Evolutionary conservation across 352 stramenopile genomes (phyloP).

Genomic region (Nothophytophthora sp.): DNA sequence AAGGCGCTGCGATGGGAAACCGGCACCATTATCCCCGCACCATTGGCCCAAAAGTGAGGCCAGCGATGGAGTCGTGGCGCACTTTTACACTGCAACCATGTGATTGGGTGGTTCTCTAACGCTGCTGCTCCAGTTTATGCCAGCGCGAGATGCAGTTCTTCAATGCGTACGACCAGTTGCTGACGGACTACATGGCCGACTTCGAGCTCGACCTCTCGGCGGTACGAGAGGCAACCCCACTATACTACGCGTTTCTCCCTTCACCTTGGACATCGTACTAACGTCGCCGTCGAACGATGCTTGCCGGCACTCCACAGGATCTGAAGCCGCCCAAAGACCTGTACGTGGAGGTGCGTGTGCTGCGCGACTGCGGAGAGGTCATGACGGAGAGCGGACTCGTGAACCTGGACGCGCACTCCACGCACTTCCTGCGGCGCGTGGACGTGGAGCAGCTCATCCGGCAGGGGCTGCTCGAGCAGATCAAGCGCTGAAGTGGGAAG

Average conservation of each 20-base stretch:
- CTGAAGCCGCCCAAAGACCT: conserved; percentile 90
- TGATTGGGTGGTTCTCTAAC: background rate
- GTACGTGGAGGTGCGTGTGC: conserved; percentile 89
- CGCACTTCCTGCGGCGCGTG: conserved; percentile 87
- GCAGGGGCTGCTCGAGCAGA: conserved; percentile 84
- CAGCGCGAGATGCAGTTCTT: conserved; percentile 90
- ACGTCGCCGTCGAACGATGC: conserved; percentile 3
- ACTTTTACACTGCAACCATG: background rate
- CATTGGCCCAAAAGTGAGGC: conserved; percentile 71
- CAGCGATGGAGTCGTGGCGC: too few species aligned
- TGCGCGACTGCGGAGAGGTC: conserved; percentile 89
- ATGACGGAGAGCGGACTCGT: conserved; percentile 91
- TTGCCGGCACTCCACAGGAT: too few species aligned
- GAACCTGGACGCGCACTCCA: conserved; percentile 86
- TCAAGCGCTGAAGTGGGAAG: conserved; percentile 51
- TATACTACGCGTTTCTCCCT: background rate
- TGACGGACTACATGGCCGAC: conserved; percentile 90
- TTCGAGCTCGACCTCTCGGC: conserved; percentile 88
- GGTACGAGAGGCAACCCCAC: too few species aligned
- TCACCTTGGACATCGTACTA: conserved; percentile 6
- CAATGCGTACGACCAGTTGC: conserved; percentile 89
- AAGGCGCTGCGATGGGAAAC: conserved; percentile 91
- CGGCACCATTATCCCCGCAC: conserved; percentile 82
- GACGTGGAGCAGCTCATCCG: conserved; percentile 87
- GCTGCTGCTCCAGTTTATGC: conserved; percentile 56